Conservation (phyloP, 2,329 filamentous ascomycete species). For the Colletotrichum noveboracense region DNA sequence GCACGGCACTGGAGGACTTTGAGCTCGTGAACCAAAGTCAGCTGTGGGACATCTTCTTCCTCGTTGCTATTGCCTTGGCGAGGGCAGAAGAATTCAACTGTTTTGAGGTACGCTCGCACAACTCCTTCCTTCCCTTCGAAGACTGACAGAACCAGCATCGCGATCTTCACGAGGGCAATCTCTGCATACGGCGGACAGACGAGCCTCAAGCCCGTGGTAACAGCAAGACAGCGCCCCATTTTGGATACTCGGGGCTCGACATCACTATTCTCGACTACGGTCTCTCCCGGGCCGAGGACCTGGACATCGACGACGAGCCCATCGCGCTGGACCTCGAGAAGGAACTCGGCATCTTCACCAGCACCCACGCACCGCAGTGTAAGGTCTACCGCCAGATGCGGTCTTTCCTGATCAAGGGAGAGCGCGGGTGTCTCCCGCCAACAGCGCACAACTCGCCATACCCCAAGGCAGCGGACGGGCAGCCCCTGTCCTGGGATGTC, state of each 20-base stretch:
- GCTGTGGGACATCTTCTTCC: conserved; percentile 68
- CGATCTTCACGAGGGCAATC: conserved; percentile 69
- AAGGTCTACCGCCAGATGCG: conserved; percentile 68
- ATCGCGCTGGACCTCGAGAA: conserved; percentile 65
- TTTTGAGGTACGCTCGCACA: conserved; percentile 56
- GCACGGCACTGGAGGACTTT: conserved; percentile 64
- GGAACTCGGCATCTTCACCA: conserved; percentile 65
- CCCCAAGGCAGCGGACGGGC: conserved; percentile 37
- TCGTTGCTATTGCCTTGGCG: conserved; percentile 64
- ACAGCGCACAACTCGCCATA: conserved; percentile 53
- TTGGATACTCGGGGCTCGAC: conserved; percentile 66
- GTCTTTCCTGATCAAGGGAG: conserved; percentile 58
- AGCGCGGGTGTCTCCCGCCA: conserved; percentile 55
- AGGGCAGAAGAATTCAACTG: conserved; percentile 61
- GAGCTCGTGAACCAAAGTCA: conserved; percentile 52
- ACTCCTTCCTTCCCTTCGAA: not conserved
- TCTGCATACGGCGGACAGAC: conserved; percentile 58
- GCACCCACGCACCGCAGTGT: conserved; percentile 64
- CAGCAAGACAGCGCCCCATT: conserved; percentile 39
- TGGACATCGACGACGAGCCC: conserved; percentile 33
- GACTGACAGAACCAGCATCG: conserved; percentile 52
- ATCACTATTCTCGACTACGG: conserved; percentile 72
- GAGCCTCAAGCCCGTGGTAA: conserved; percentile 35
- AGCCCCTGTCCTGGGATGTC: conserved; percentile 56
- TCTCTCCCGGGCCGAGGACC: conserved; percentile 61